Percentiles rank a stretch among this genome's conserved stretches.
Conservation (phyloP, 352 stramenopile genomes). For the Lagenidium giganteum region DNA sequence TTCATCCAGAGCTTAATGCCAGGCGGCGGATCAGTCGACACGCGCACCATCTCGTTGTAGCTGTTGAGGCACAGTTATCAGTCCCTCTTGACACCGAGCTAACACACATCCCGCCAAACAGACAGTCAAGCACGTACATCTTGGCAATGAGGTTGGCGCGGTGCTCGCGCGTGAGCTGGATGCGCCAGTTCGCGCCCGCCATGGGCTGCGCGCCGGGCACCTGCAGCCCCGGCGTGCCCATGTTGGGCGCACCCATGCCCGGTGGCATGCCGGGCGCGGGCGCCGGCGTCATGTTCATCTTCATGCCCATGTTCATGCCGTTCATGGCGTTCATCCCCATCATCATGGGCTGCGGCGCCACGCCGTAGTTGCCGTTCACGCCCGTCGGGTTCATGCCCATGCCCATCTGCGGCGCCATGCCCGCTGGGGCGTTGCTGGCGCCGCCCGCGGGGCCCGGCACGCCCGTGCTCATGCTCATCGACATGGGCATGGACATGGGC, state of each 20-base stretch:
- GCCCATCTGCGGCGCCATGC: slow-evolving; percentile 47
- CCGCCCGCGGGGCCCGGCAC: slow-evolving; percentile 23
- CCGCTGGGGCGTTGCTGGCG: slow-evolving; percentile 29
- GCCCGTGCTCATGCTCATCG: slow-evolving; percentile 23
- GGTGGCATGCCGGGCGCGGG: slow-evolving; percentile 1
- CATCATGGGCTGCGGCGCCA: slow-evolving; percentile 22
- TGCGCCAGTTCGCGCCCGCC: slow-evolving; percentile 61
- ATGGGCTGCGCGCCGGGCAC: slow-evolving; percentile 15
- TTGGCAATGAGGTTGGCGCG: slow-evolving; percentile 82
- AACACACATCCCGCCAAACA: slow-evolving; percentile 2
- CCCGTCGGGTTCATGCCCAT: slow-evolving; percentile 32
- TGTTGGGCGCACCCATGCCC: too few species aligned
- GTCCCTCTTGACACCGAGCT: slow-evolving; percentile 3
- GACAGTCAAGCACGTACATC: slow-evolving; percentile 38
- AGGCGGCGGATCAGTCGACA: slow-evolving; percentile 68
- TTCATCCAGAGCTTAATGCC: slow-evolving; percentile 88
- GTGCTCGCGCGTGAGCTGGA: slow-evolving; percentile 77
- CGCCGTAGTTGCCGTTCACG: slow-evolving; percentile 5
- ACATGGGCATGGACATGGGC: slow-evolving; percentile 59
- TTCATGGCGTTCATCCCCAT: slow-evolving; percentile 56
- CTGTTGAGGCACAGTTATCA: slow-evolving; percentile 13
- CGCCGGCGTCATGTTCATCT: slow-evolving; percentile 28
- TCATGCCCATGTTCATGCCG: slow-evolving; percentile 43
- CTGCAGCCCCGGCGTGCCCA: slow-evolving; percentile 16
- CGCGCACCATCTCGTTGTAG: slow-evolving; percentile 82